Conservation (phyloP, 2,329 filamentous ascomycete genomes). For the Diaporthe sp. region DNA sequence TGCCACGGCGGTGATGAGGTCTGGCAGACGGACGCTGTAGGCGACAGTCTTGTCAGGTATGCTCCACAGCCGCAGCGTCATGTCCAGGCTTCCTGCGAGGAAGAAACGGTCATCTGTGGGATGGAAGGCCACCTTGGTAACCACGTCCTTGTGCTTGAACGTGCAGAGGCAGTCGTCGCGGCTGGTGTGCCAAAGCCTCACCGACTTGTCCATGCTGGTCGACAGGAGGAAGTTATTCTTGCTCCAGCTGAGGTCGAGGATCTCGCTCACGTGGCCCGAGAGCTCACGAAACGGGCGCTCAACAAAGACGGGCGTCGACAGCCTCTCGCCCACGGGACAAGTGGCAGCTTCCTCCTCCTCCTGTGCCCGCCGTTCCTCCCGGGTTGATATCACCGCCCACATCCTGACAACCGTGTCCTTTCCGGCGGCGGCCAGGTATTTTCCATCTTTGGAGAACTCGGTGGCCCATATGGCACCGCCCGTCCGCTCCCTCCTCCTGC, state of each 20-base stretch:
- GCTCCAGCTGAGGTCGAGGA: constrained; percentile 96
- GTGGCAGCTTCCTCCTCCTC: constrained; percentile 73
- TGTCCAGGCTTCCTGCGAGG: constrained; percentile 90
- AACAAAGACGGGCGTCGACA: constrained; percentile 92
- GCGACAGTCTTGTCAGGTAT: constrained; percentile 97
- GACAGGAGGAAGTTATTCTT: constrained; percentile 98
- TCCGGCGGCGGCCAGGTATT: constrained; percentile 90
- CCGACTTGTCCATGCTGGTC: constrained; percentile 98
- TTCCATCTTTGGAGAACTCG: constrained; percentile 93
- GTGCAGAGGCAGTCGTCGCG: constrained; percentile 88
- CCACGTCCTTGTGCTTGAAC: constrained; percentile 95
- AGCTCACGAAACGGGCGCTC: constrained; percentile 84
- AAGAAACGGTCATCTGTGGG: constrained; percentile 97
- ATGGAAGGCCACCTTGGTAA: constrained; percentile 94
- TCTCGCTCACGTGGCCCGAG: constrained; percentile 82
- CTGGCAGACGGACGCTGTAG: constrained; percentile 79
- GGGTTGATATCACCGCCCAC: constrained; percentile 87
- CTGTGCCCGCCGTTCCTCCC: constrained; percentile 80
- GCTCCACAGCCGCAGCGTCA: constrained; percentile 90
- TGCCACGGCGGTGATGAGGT: constrained; percentile 92
- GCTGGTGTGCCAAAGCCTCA: constrained; percentile 91
- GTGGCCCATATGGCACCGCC: constrained; percentile 88
- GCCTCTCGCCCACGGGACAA: constrained; percentile 62
- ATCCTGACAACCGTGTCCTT: constrained; percentile 87
- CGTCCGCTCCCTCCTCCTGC: constrained; percentile 53